These are phyloP conservation scores for Dactylonectria estremocensis DNA, from an alignment of 2,329 filamentous ascomycete species.

Conservation along the genomic window DNA sequence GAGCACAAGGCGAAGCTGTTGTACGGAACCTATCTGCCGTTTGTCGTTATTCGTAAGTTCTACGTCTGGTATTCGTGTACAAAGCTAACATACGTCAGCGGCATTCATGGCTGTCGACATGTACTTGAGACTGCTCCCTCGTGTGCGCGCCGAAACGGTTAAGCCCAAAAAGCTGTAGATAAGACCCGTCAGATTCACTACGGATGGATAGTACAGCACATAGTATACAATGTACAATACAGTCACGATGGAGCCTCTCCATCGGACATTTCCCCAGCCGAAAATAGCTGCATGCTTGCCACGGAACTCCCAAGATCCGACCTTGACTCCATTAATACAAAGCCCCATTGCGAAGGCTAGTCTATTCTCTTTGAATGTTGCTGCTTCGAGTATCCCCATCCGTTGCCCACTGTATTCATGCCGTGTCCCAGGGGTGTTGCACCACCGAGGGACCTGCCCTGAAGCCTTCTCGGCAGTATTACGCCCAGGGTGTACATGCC, in stretches of 20 bases:
- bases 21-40: slow-evolving; percentile 67
- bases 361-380: slow-evolving; percentile 67
- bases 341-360: slow-evolving; percentile 42
- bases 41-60: slow-evolving; percentile 67
- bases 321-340: slow-evolving; percentile 45
- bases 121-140: slow-evolving; percentile 65
- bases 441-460: slow-evolving; percentile 66
- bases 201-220: slow-evolving; percentile 2
- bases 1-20: slow-evolving; percentile 64
- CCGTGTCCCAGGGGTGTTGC: slow-evolving; percentile 72
- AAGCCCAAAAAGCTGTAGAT: slow-evolving; percentile 57
- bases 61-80: neutral
- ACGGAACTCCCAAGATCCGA: slow-evolving; percentile 34
- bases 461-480: slow-evolving; percentile 69
- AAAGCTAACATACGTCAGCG: slow-evolving; percentile 56
- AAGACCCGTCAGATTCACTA: slow-evolving; percentile 9
- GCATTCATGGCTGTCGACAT: slow-evolving; percentile 68
- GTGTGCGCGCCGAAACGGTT: slow-evolving; percentile 53
- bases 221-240: slow-evolving; percentile 30
- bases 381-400: slow-evolving; percentile 65
- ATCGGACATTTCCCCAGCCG: slow-evolving; percentile 34
- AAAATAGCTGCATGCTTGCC: slow-evolving; percentile 29
- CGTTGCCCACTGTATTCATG: slow-evolving; percentile 67
- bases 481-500: slow-evolving; percentile 74
- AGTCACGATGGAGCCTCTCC: slow-evolving; percentile 22